Evolutionary conservation across 2,329 filamentous ascomycete genomes (phyloP), one percentile per base, ranked within the genome.

Genomic region (Verticillium nubilum): DNA sequence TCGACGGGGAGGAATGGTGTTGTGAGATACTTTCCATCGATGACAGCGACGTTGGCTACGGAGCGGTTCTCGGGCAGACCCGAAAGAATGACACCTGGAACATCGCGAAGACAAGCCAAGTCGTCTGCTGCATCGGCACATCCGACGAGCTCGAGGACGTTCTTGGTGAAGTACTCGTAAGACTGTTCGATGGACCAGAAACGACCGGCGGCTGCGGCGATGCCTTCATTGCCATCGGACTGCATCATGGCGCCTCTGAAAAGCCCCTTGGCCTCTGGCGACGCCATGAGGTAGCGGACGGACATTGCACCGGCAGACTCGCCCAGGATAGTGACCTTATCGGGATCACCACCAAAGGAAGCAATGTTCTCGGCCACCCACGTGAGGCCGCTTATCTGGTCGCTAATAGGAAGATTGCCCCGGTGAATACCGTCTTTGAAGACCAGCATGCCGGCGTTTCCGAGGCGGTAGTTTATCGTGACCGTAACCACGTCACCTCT

Each of bases 381-480:
- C 37, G 80, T 76, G 6, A 82, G 69, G 0, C 78, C 80, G 27
- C 74, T 74, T 56, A 79, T 76, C 63, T 80, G 77, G 64, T 83
- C 80, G 4, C 73, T 74, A 2, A 84, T 68, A 4, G 78, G 79
- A 57, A 76, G 80, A 59, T 83, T 83, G 29, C 79, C 80, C 19
- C 76, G 77, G 2, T 76, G 74, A 3, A 72, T 67, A 15, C 77
- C 75, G 61, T 80, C 74, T 23, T 74, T 64, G 7, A 86, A 73
- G 0, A 84, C 84, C 0, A 87, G 71, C 64, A 85, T 87, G 0
- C 85, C 85, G 0, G 87, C 73, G 0, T 81, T 84, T 0, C 76
- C 77, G 3, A 86, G 70, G 9, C 85, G 80, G 68, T 87, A 87
- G 71, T 87, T 86, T 72, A 86, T 82, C 25, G 73, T 69, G 7